phyloP scores from a whole-genome alignment of 1,284 basidiomycete genomes.

The Tilletia horrida region DNA sequence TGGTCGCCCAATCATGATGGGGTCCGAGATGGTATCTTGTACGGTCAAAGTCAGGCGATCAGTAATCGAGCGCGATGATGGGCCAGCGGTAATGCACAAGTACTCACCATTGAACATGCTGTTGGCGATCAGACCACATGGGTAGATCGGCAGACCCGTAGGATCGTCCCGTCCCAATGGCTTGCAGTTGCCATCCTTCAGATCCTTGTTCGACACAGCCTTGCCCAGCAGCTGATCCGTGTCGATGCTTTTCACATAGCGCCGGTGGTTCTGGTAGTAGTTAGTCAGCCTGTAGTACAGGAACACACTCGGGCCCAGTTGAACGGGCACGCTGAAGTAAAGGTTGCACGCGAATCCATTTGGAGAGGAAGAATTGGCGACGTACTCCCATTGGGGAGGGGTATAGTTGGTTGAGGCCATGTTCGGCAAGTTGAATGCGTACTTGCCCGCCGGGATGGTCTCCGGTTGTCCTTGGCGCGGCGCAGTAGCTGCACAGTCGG shows the following conservation, averaged over 20 bases:
- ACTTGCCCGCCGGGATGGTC: slow-evolving; percentile 66
- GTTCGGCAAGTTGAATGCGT: slow-evolving; percentile 63
- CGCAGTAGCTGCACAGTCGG: slow-evolving; percentile 63
- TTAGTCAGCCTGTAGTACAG: slow-evolving; percentile 80
- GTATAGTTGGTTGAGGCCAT: not conserved
- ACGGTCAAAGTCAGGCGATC: too few relatives aligned
- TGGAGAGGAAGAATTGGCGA: slow-evolving; percentile 35
- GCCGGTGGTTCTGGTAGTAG: slow-evolving; percentile 91
- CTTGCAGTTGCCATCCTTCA: slow-evolving; percentile 73
- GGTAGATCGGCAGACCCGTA: slow-evolving; percentile 61
- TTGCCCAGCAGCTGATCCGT: slow-evolving; percentile 81
- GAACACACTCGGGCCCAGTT: slow-evolving; percentile 74
- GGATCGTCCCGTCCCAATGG: slow-evolving; percentile 64
- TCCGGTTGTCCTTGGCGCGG: slow-evolving; percentile 54
- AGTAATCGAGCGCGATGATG: too few relatives aligned
- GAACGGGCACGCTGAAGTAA: slow-evolving; percentile 64
- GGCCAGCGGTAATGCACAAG: too few relatives aligned
- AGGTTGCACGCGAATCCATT: slow-evolving; percentile 39
- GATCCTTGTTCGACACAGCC: slow-evolving; percentile 57
- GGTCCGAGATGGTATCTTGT: slow-evolving; percentile 73
- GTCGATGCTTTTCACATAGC: slow-evolving; percentile 90
- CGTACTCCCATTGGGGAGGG: slow-evolving; percentile 19
- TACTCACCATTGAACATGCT: slow-evolving; percentile 87
- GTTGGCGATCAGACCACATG: slow-evolving; percentile 96
- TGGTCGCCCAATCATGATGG: slow-evolving; percentile 63